phyloP scores from a whole-genome alignment of 768 basidiomycete species.

The Favolaschia claudopus region DNA sequence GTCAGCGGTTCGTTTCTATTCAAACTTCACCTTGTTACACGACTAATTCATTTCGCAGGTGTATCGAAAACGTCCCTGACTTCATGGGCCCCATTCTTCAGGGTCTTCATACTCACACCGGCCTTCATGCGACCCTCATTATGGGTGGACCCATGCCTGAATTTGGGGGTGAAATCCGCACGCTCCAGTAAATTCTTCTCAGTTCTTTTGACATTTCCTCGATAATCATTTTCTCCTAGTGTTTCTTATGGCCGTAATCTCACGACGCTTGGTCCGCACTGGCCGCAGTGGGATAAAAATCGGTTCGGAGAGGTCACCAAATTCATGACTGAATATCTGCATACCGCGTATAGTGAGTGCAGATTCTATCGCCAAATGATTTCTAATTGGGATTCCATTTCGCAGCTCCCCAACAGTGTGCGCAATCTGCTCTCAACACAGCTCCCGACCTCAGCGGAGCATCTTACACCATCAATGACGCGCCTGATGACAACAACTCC shows the following conservation, averaged over 20 bases:
- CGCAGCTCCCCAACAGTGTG: background rate
- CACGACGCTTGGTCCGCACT: background rate
- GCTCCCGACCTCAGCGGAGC: background rate
- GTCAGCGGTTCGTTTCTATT: background rate
- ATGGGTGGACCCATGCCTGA: constrained; percentile 9
- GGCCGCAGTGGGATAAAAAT: background rate
- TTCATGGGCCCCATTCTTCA: constrained; percentile 5
- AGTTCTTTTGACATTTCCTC: background rate
- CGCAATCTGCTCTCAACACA: background rate
- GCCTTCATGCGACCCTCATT: background rate
- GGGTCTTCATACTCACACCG: background rate
- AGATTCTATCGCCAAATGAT: background rate
- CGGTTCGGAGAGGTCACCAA: background rate
- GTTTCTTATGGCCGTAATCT: background rate
- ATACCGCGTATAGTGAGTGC: background rate
- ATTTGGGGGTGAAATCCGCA: background rate
- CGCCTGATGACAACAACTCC: background rate
- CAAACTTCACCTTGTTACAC: no score
- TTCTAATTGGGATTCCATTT: background rate
- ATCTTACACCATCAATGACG: background rate
- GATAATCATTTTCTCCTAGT: background rate
- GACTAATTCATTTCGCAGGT: background rate
- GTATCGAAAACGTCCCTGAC: background rate
- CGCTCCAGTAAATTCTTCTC: background rate
- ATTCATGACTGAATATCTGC: constrained; percentile 3